Conservation (phyloP, 2,329 filamentous ascomycete genomes). For the Cladosporium halotolerans region DNA sequence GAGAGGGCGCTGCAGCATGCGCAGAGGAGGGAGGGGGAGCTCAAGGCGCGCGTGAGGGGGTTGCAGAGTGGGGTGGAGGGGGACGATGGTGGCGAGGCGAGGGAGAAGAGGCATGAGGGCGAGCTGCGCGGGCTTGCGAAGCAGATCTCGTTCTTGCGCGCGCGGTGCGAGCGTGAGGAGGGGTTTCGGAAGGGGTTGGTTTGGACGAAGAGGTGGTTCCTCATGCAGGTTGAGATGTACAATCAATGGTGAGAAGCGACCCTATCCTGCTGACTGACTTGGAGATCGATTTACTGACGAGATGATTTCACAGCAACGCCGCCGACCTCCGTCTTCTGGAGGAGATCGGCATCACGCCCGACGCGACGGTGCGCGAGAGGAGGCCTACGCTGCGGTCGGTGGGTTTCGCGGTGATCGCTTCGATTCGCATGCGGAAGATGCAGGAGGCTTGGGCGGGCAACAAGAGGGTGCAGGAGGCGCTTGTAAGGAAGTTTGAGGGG, state of each 20-base stretch:
- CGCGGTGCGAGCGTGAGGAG: constrained; percentile 72
- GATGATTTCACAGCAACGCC: constrained; percentile 63
- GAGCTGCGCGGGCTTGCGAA: constrained; percentile 77
- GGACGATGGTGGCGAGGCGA: constrained; percentile 35
- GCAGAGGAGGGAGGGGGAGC: constrained; percentile 29
- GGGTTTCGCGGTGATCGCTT: constrained; percentile 44
- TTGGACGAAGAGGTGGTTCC: constrained; percentile 79
- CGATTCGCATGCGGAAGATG: constrained; percentile 46
- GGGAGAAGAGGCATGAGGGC: constrained; percentile 63
- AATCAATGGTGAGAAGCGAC: constrained; percentile 71
- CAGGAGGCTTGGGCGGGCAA: constrained; percentile 46
- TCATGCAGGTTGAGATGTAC: constrained; percentile 73
- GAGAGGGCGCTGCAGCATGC: constrained; percentile 26
- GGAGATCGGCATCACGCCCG: constrained; percentile 65
- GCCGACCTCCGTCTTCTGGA: constrained; percentile 80
- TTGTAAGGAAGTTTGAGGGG: constrained; percentile 41
- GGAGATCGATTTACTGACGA: not conserved
- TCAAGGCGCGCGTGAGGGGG: constrained; percentile 29
- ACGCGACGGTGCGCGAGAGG: constrained; percentile 39
- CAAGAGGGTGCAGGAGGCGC: constrained; percentile 42
- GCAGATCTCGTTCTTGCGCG: constrained; percentile 87
- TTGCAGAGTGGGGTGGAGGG: constrained; percentile 15
- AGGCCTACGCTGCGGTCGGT: constrained; percentile 44
- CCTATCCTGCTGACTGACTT: not conserved
- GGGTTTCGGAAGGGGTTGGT: constrained; percentile 72